Conservation (phyloP, 805 yeast genomes). For the Saccharomycopsis lassenensis region DNA sequence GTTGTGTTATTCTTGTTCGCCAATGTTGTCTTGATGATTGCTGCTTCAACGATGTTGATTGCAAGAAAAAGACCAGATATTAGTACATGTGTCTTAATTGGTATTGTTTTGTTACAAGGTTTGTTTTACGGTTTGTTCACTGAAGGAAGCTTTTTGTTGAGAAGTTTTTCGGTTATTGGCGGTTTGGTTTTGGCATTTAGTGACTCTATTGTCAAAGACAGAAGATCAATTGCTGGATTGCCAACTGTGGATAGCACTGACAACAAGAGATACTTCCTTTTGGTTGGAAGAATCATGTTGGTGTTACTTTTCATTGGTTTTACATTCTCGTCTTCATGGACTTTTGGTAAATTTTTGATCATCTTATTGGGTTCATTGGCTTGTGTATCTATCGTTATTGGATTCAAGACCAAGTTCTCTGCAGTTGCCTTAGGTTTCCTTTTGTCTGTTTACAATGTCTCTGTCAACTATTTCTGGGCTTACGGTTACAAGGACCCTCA, state of each 20-base stretch:
- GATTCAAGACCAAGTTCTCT: constrained; percentile 85
- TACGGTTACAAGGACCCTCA: constrained; percentile 57
- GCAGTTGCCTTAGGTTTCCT: constrained; percentile 61
- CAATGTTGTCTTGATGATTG: constrained; percentile 60
- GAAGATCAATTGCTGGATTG: constrained; percentile 63
- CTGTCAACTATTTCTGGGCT: constrained; percentile 84
- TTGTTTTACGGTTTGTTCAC: constrained; percentile 77
- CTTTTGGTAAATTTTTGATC: constrained; percentile 44
- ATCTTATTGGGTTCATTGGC: constrained; percentile 60
- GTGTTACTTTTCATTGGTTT: constrained; percentile 80
- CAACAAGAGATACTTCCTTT: constrained; percentile 64
- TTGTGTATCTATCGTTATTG: constrained; percentile 74
- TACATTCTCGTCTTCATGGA: constrained; percentile 66
- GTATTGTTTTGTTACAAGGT: constrained; percentile 75
- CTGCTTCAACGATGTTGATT: constrained; percentile 63
- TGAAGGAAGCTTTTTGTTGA: constrained; percentile 70
- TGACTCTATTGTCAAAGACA: constrained; percentile 74
- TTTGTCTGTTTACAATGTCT: constrained; percentile 63
- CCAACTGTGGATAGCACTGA: constrained; percentile 65
- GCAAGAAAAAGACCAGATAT: constrained; percentile 54
- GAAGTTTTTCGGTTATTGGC: constrained; percentile 86
- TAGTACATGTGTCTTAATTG: constrained; percentile 59
- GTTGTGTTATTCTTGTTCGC: constrained; percentile 57
- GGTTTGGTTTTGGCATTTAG: constrained; percentile 81
- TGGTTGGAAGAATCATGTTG: constrained; percentile 82